Evolutionary conservation across 2,329 filamentous ascomycete genomes (phyloP).

Genomic region (Pseudopithomyces chartarum): DNA sequence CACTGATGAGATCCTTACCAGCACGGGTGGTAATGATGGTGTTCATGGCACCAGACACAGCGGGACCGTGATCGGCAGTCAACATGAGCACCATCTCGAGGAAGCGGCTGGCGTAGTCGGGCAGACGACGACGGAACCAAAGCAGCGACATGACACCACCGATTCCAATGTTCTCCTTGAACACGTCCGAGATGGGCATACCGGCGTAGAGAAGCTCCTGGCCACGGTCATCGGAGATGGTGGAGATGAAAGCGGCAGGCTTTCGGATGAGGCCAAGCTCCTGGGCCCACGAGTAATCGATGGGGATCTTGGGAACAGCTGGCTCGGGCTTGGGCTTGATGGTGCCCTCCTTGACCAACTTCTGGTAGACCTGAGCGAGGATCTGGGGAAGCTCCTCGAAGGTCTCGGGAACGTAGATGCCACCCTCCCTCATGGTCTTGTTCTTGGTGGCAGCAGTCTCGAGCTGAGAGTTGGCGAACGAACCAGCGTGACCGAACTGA

Average conservation of each 20-base stretch:
- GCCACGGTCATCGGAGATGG: conserved; percentile 99
- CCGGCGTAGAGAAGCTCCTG: conserved; percentile 98
- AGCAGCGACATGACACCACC: conserved; percentile 99
- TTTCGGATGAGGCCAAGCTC: conserved; percentile 99
- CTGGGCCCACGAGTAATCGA: conserved; percentile 99
- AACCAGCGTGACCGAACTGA: conserved; percentile 98
- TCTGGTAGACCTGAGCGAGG: conserved; percentile 83
- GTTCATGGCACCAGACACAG: conserved; percentile 99
- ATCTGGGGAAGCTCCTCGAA: conserved; percentile 90
- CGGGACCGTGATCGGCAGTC: conserved; percentile 97
- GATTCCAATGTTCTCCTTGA: conserved; percentile 98
- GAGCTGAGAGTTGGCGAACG: conserved; percentile 98
- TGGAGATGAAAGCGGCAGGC: conserved; percentile 99
- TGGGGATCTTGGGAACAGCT: conserved; percentile 96
- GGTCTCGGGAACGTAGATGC: conserved; percentile 91
- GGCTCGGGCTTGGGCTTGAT: conserved; percentile 89
- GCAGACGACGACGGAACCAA: conserved; percentile 98
- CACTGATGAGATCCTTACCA: conserved; percentile 96
- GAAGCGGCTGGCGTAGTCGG: conserved; percentile 96
- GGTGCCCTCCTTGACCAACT: conserved; percentile 81
- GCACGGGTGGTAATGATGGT: conserved; percentile 99
- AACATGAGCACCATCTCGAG: conserved; percentile 99
- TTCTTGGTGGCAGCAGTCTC: conserved; percentile 98
- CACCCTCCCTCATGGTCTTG: conserved; percentile 92
- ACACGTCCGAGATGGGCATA: conserved; percentile 99